Percentiles rank a stretch among this genome's conserved stretches.
Conservation (phyloP, 441 rosid genomes). For the Geranium incanum region DNA sequence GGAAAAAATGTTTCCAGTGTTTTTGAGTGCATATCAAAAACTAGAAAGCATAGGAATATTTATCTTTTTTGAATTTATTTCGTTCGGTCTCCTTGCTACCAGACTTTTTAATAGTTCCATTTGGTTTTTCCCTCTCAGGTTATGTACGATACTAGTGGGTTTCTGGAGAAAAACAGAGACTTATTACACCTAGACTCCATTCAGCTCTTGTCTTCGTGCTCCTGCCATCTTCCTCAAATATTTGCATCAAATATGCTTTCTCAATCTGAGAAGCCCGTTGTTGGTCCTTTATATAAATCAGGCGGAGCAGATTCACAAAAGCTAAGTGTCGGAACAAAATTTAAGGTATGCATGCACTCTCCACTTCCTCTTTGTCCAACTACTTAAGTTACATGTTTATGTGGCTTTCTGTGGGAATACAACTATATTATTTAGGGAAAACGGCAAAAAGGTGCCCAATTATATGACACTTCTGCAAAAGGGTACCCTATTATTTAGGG, state of each 20-base stretch:
- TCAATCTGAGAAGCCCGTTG: conserved; percentile 72
- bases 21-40: neutral
- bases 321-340: conserved; percentile 86
- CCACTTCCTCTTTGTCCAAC: conserved; percentile 1
- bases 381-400: neutral
- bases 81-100: conserved; percentile 16
- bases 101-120: conserved; percentile 26
- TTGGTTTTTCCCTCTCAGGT: conserved; percentile 47
- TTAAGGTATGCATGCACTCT: conserved; percentile 56
- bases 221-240: conserved; percentile 75
- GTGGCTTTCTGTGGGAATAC: neutral
- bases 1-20: neutral
- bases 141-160: conserved; percentile 84
- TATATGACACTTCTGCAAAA: no score
- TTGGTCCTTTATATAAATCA: conserved; percentile 79
- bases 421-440: neutral
- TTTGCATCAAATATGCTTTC: conserved; percentile 87
- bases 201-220: conserved; percentile 82
- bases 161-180: conserved; percentile 97
- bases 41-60: neutral
- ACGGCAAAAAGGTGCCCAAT: no score
- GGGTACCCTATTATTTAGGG: no score
- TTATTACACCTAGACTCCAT: conserved; percentile 86
- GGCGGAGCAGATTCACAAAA: conserved; percentile 98
- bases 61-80: neutral